Conservation (phyloP, 106 monocot genomes). For the Apostasia ramifera region DNA sequence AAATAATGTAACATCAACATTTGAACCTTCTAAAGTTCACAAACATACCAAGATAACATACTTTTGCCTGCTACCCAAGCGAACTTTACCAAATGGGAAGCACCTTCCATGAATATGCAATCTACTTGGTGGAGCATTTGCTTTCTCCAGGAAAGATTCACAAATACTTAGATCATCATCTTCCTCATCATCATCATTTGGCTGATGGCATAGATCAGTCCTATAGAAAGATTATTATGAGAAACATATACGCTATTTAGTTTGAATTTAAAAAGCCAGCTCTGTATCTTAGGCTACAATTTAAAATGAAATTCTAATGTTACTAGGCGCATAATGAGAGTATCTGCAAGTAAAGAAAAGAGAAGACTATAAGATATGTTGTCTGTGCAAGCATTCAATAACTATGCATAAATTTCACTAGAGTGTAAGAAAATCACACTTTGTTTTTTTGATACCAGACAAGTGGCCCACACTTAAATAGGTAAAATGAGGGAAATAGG, state of each 20-base stretch:
- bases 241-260: not conserved
- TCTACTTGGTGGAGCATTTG: slow-evolving; percentile 22
- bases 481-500: no score
- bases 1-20: no score
- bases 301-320: not conserved
- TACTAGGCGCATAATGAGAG: not conserved
- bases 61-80: slow-evolving; percentile 83
- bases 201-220: slow-evolving; percentile 97
- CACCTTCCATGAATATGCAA: slow-evolving; percentile 35
- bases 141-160: slow-evolving; percentile 73
- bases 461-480: no score
- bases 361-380: not conserved
- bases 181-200: slow-evolving; percentile 93
- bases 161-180: slow-evolving; percentile 48
- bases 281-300: not conserved
- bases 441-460: no score
- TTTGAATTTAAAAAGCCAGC: not conserved
- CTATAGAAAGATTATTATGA: slow-evolving; percentile 26
- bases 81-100: slow-evolving; percentile 45
- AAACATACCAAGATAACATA: slow-evolving; percentile 77
- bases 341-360: not conserved
- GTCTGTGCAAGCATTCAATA: no score
- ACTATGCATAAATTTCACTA: no score
- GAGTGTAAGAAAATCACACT: no score
- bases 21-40: no score